These are phyloP conservation scores for Yamadazyma conglobata DNA, from an alignment of 1,139 yeast species.

Conservation along the genomic window DNA sequence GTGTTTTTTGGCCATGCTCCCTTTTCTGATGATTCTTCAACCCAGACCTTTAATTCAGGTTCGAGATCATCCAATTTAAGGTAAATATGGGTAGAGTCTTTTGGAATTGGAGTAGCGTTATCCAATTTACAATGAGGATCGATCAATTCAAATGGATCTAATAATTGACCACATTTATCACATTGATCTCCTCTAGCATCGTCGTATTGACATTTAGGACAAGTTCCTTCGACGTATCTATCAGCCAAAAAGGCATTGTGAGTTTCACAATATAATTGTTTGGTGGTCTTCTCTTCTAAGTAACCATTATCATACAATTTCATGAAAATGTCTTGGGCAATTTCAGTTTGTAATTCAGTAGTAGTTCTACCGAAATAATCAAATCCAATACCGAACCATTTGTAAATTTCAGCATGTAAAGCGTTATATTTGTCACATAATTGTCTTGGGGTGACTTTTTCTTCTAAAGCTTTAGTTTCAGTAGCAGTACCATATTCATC, in stretches of 20 bases:
- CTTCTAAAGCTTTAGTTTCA: constrained; percentile 96
- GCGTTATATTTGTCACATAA: constrained; percentile 87
- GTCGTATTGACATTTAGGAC: constrained; percentile 91
- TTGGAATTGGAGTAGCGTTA: constrained; percentile 72
- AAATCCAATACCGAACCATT: constrained; percentile 95
- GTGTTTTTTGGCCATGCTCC: constrained; percentile 95
- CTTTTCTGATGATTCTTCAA: constrained; percentile 56
- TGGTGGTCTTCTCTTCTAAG: constrained; percentile 82
- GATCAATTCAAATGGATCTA: constrained; percentile 89
- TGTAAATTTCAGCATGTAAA: constrained; percentile 84
- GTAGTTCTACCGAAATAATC: constrained; percentile 97
- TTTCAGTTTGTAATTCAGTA: constrained; percentile 85
- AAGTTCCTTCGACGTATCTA: constrained; percentile 94
- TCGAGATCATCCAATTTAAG: constrained; percentile 81
- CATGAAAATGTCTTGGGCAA: constrained; percentile 88
- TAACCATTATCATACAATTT: constrained; percentile 70
- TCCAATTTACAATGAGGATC: constrained; percentile 96
- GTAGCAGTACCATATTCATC: constrained; percentile 99
- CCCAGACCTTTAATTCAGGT: constrained; percentile 71
- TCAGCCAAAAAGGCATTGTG: constrained; percentile 94
- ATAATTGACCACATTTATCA: constrained; percentile 87
- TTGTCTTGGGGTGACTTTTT: constrained; percentile 79
- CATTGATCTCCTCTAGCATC: constrained; percentile 99
- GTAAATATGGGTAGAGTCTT: constrained; percentile 82
- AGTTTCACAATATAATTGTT: constrained; percentile 85